Evolutionary conservation across 768 basidiomycete species (phyloP).

Genomic region (Leccinum ochraceum): DNA sequence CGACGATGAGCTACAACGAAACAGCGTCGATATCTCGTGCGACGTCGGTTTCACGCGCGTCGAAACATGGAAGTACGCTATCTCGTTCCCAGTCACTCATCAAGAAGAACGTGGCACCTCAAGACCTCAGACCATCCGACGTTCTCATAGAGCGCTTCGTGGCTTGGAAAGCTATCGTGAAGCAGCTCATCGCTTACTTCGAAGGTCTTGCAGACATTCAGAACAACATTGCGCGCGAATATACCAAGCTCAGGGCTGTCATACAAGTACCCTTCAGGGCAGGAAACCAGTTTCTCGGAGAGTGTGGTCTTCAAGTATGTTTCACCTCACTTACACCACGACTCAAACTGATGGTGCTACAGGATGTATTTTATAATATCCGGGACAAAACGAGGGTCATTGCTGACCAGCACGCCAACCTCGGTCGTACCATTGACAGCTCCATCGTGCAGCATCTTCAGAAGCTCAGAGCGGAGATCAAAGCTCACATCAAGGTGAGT

Average conservation of each 20-base stretch:
- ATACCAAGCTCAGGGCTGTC: conserved; percentile 90
- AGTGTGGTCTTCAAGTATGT: conserved; percentile 85
- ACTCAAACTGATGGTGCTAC: neutral
- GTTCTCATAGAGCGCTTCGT: conserved; percentile 94
- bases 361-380: conserved; percentile 92
- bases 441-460: conserved; percentile 98
- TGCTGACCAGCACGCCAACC: conserved; percentile 95
- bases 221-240: conserved; percentile 90
- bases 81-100: conserved; percentile 86
- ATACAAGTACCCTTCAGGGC: conserved; percentile 96
- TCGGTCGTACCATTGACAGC: conserved; percentile 93
- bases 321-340: neutral
- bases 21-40: conserved; percentile 61
- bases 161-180: conserved; percentile 96
- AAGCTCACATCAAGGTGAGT: conserved; percentile 90
- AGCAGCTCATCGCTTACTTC: conserved; percentile 93
- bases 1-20: conserved; percentile 43
- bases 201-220: conserved; percentile 73
- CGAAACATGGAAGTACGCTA: conserved; percentile 65
- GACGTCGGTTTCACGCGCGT: conserved; percentile 67
- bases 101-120: conserved; percentile 89
- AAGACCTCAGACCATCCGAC: conserved; percentile 91
- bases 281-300: conserved; percentile 98
- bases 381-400: conserved; percentile 92
- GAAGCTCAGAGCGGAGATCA: conserved; percentile 93